A percentile compares a stretch with the other conserved stretches of the same genome.
Conservation (phyloP, 805 yeast genomes). For the Starmerella khaoyaiensis region DNA sequence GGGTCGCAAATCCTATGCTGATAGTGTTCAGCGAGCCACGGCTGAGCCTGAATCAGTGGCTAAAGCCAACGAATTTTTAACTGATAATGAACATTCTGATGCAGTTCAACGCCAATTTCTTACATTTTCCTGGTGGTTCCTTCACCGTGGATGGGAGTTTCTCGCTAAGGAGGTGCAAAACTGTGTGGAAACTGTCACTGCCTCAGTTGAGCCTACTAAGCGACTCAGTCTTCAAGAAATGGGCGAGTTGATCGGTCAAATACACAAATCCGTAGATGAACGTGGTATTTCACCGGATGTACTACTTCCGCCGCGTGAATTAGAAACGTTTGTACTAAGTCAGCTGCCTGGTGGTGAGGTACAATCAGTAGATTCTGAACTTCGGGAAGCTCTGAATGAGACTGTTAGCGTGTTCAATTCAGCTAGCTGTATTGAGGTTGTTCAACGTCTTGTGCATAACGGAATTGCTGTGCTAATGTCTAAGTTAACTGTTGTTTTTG, state of each 20-base stretch:
- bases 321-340: slow-evolving; percentile 42
- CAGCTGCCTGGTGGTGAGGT: slow-evolving; percentile 30
- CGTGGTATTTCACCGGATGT: slow-evolving; percentile 17
- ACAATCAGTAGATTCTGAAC: slow-evolving; percentile 18
- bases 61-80: slow-evolving; percentile 18
- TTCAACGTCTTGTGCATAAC: slow-evolving; percentile 31
- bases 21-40: slow-evolving; percentile 51
- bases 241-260: slow-evolving; percentile 25
- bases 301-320: slow-evolving; percentile 40
- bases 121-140: slow-evolving; percentile 85
- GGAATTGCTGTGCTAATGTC: slow-evolving; percentile 39
- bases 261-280: slow-evolving; percentile 29
- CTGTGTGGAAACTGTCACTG: slow-evolving; percentile 49
- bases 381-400: slow-evolving; percentile 33
- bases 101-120: slow-evolving; percentile 60
- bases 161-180: slow-evolving; percentile 42
- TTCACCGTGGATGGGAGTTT: slow-evolving; percentile 70
- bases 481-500: slow-evolving; percentile 23
- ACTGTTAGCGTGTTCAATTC: slow-evolving; percentile 33
- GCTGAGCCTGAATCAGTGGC: slow-evolving; percentile 32
- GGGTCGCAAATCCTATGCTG: slow-evolving; percentile 75
- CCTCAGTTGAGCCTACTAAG: slow-evolving; percentile 54
- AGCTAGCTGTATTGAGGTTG: slow-evolving; percentile 30
- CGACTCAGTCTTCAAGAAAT: slow-evolving; percentile 56
- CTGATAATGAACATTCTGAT: slow-evolving; percentile 25